phyloP scores from a whole-genome alignment of 208 protist genomes.

The Leishmania turanica region DNA sequence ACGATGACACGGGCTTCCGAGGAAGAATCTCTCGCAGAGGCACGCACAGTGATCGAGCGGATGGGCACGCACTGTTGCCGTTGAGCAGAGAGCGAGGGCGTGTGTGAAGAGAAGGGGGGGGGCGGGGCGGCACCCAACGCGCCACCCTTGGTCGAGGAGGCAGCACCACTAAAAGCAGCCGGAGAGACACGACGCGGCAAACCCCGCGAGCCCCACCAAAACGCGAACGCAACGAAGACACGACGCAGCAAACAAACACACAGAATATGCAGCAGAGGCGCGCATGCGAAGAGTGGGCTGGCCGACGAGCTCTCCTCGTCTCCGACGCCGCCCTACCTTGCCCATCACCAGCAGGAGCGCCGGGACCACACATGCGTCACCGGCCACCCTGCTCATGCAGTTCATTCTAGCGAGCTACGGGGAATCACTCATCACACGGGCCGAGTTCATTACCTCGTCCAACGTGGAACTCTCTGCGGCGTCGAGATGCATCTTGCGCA shows the following conservation, averaged over 20 bases:
- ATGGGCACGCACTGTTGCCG: not conserved
- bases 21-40: not conserved
- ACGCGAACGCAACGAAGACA: no score
- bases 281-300: not conserved
- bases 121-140: not conserved
- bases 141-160: not conserved
- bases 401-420: not conserved
- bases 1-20: not conserved
- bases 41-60: not conserved
- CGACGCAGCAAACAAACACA: not conserved
- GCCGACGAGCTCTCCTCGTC: not conserved
- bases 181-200: not conserved
- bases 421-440: conserved; percentile 10
- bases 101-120: not conserved
- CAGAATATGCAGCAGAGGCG: not conserved
- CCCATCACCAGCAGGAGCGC: not conserved
- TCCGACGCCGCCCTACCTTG: not conserved
- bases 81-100: not conserved
- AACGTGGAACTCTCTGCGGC: not conserved
- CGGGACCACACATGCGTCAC: not conserved
- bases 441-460: conserved; percentile 15
- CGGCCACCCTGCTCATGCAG: not conserved
- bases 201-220: not conserved
- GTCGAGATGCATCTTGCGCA: conserved; percentile 30
- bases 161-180: not conserved